These are phyloP conservation scores for Chlorella variabilis DNA, from an alignment of 163 green algal genomes.

Conservation along the genomic window DNA sequence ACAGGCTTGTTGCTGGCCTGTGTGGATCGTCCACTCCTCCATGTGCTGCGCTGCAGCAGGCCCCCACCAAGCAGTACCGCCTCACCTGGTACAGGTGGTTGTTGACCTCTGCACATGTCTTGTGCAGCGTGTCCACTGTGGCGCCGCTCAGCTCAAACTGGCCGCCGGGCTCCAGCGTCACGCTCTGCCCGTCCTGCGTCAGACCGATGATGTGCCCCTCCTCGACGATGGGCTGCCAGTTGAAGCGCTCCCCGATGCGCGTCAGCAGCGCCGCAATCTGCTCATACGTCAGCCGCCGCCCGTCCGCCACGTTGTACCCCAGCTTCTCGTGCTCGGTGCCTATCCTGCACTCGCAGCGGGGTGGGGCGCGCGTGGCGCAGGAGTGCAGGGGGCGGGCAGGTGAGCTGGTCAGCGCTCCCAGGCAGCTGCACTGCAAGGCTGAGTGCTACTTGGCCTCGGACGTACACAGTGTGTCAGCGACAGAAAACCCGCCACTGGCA, in stretches of 20 bases:
- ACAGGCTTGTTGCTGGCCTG: too few species aligned
- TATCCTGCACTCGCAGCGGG: constrained; percentile 73
- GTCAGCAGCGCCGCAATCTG: constrained; percentile 87
- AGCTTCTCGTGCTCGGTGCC: constrained; percentile 99
- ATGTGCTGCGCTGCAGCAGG: too few species aligned
- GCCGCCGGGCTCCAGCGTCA: constrained; percentile 97
- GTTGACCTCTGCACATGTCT: constrained; percentile 94
- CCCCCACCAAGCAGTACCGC: too few species aligned
- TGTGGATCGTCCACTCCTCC: too few species aligned
- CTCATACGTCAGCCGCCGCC: constrained; percentile 68
- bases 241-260: constrained; percentile 77
- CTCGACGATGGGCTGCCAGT: constrained; percentile 93
- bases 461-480: too few species aligned
- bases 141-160: constrained; percentile 98
- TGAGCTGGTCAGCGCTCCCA: too few species aligned
- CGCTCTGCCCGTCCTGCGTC: constrained; percentile 69
- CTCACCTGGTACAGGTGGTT: constrained; percentile 92
- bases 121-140: constrained; percentile 89
- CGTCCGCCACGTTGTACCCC: constrained; percentile 80
- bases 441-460: too few species aligned
- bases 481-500: too few species aligned
- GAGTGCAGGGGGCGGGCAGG: too few species aligned
- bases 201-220: constrained; percentile 64
- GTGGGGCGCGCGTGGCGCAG: too few species aligned
- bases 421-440: too few species aligned